Evolutionary conservation across 2,329 filamentous ascomycete genomes (phyloP), one percentile per base, ranked within the genome.

Genomic region (Microascus cirrosus): DNA sequence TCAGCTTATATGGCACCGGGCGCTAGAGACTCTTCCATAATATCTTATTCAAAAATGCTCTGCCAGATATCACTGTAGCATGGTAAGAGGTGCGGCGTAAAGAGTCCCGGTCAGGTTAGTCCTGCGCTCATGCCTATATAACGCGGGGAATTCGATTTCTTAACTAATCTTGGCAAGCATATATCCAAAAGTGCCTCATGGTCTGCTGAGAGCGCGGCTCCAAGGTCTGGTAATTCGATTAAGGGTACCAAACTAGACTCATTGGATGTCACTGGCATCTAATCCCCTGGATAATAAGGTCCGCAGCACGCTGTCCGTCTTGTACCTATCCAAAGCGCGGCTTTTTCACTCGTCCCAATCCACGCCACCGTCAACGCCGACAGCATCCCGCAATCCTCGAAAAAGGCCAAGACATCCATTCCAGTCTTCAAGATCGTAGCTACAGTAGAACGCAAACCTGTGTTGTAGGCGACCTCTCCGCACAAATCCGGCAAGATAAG

Each of bases 341-440:
- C 39, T 45, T 45, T 12, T 45, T 13, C 39, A 45, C 39, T 45
- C 39, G 39, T 45, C 39, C 39, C 39, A 74, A 39, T 69, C 64
- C 55, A 75, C 59, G 8, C 66, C 67, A 4, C 55, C 60, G 54
- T 73, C 70, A 15, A 69, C 65, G 8, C 63, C 64, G 11, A 70
- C 51, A 18, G 68, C 69, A 8, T 69, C 65, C 54, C 70, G 64
- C 55, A 76, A 69, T 3, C 71, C 73, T 56, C 62, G 63, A 60
- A 75, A 76, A 53, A 74, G 68, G 13, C 71, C 70, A 12, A 72
- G 63, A 58, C 75, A 76, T 15, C 73, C 71, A 12, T 71, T 65
- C 73, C 72, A 75, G 62, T 76, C 72, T 20, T 54, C 62, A 28
- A 74, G 67, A 62, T 75, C 66, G 59, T 74, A 74, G 15, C 71